phyloP scores from a whole-genome alignment of 1,139 yeast species.

The Pichia sp. region DNA sequence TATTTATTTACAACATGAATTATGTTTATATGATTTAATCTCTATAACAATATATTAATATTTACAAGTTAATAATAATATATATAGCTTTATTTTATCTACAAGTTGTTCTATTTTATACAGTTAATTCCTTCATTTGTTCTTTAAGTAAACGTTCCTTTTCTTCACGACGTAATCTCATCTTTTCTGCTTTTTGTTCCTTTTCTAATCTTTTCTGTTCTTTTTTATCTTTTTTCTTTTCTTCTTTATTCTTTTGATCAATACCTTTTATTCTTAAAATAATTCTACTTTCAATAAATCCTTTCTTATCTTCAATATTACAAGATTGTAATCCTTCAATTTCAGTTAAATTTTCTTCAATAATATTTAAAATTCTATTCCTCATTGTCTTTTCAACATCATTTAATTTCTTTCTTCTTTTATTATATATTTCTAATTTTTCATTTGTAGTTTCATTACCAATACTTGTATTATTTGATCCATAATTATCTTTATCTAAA shows the following conservation, averaged over 20 bases:
- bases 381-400: slow-evolving; percentile 24
- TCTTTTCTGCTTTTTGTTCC: slow-evolving; percentile 21
- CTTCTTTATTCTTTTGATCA: not conserved
- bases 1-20: no score
- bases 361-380: slow-evolving; percentile 14
- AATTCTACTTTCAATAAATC: slow-evolving; percentile 18
- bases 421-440: slow-evolving; percentile 2
- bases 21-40: no score
- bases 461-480: slow-evolving; percentile 2
- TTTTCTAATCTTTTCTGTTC: slow-evolving; percentile 23
- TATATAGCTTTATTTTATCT: not conserved
- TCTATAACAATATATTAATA: no score
- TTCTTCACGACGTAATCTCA: slow-evolving; percentile 13
- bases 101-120: not conserved
- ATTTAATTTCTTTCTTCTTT: slow-evolving; percentile 11
- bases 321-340: slow-evolving; percentile 2
- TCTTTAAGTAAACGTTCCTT: slow-evolving; percentile 15
- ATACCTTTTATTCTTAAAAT: slow-evolving; percentile 18
- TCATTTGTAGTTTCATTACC: slow-evolving; percentile 3
- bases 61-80: no score
- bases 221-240: slow-evolving; percentile 19
- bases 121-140: slow-evolving; percentile 6
- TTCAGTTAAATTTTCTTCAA: slow-evolving; percentile 14
- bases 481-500: slow-evolving; percentile 17
- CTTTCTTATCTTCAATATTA: slow-evolving; percentile 14